Conservation (phyloP, 257 asterid species). For the Solanum ahanhuiri region DNA sequence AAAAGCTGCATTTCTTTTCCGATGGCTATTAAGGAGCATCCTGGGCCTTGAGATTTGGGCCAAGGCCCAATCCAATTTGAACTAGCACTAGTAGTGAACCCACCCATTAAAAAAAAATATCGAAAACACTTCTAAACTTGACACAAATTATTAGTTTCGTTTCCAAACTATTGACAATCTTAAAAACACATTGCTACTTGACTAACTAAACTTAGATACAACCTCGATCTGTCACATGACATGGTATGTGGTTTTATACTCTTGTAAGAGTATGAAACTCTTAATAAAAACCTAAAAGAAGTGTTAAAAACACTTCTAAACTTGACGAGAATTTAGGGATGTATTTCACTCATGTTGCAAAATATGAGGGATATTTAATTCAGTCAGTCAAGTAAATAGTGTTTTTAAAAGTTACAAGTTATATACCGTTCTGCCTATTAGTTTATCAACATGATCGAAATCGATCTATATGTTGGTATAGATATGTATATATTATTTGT, state of each 20-base stretch:
- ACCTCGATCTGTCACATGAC: neutral
- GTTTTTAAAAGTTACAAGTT: neutral
- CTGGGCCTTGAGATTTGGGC: neutral
- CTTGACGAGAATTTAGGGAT: too few species aligned
- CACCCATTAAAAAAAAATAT: neutral
- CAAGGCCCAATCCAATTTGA: neutral
- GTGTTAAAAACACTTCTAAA: neutral
- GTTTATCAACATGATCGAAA: too few species aligned
- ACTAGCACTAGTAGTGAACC: neutral
- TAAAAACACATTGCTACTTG: too few species aligned
- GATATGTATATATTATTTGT: neutral
- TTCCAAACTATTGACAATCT: fast-evolving
- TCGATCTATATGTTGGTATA: neutral
- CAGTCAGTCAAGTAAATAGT: too few species aligned
- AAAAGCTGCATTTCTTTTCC: neutral
- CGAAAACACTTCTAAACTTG: too few species aligned
- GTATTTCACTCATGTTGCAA: neutral
- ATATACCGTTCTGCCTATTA: neutral
- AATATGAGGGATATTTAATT: too few species aligned
- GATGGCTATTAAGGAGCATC: neutral
- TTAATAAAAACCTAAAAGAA: fast-evolving
- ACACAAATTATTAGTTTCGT: too few species aligned
- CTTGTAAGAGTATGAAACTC: neutral
- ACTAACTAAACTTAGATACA: too few species aligned
- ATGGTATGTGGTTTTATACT: too few species aligned